These are phyloP conservation scores for Colletotrichum chlorophyti DNA, from an alignment of 2,329 filamentous ascomycete species.

Conservation along the genomic window DNA sequence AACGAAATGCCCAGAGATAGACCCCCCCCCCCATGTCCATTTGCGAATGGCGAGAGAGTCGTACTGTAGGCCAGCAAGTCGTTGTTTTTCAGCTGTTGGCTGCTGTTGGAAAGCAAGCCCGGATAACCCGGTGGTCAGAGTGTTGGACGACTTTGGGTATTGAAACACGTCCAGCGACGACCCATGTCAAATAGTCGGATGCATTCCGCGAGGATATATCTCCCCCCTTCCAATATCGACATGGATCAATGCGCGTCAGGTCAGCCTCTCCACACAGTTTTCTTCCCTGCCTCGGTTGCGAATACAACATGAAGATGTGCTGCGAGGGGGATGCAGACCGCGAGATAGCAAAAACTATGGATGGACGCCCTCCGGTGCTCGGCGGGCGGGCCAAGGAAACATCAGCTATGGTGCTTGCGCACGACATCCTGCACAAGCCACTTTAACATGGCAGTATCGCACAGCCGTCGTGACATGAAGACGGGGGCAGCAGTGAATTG, in stretches of 20 bases:
- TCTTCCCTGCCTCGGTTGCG: background rate
- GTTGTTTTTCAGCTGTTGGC: no score
- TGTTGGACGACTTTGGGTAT: conserved; percentile 17
- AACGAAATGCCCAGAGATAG: no score
- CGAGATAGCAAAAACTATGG: background rate
- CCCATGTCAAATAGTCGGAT: conserved; percentile 16
- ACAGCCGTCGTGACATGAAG: no score
- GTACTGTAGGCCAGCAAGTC: background rate
- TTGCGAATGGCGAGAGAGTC: background rate
- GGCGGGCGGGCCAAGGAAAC: no score
- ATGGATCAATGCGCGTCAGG: background rate
- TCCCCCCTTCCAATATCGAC: background rate
- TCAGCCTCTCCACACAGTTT: background rate
- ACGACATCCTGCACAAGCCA: background rate
- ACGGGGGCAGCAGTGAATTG: no score
- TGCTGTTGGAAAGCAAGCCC: conserved; percentile 21
- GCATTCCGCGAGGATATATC: conserved; percentile 21
- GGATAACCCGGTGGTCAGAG: conserved; percentile 7
- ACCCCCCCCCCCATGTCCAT: no score
- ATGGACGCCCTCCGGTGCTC: no score
- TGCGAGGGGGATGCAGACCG: background rate
- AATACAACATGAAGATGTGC: background rate
- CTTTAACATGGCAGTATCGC: no score
- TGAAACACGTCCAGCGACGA: conserved; percentile 19
- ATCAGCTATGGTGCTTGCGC: background rate